These are phyloP conservation scores for Coriaria nepalensis DNA, from an alignment of 306 rosid species.

Conservation along the genomic window DNA sequence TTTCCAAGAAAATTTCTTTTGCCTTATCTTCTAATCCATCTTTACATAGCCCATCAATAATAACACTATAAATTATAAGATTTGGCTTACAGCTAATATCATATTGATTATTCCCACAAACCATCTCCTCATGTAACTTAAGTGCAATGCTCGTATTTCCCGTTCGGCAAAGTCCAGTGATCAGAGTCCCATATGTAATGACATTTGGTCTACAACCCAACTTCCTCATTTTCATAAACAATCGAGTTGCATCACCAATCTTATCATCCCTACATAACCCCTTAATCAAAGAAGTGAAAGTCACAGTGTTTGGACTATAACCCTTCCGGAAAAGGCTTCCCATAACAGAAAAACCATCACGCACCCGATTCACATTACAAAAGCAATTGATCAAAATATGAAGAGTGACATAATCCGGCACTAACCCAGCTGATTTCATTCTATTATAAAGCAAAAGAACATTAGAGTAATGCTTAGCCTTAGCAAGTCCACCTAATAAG, in stretches of 20 bases:
- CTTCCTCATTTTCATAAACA: conserved; percentile 22
- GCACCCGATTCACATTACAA: conserved; percentile 17
- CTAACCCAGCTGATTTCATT: conserved; percentile 14
- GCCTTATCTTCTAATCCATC: conserved; percentile 30
- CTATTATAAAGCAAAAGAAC: conserved; percentile 14
- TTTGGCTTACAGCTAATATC: conserved; percentile 20
- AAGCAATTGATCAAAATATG: conserved; percentile 30
- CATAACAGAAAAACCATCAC: conserved; percentile 21
- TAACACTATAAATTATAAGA: conserved; percentile 15
- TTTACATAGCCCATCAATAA: conserved; percentile 40
- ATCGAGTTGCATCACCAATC: conserved; percentile 17
- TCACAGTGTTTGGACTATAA: conserved; percentile 15
- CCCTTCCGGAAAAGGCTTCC: conserved; percentile 26
- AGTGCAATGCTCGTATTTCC: conserved; percentile 21
- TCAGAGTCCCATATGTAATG: conserved; percentile 22
- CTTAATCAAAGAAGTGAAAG: conserved; percentile 24
- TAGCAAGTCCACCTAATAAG: conserved; percentile 25
- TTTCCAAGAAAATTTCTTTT: conserved; percentile 25
- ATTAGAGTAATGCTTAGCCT: conserved; percentile 23
- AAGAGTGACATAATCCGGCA: conserved; percentile 13
- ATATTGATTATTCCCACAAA: conserved; percentile 10
- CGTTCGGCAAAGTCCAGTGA: conserved; percentile 32
- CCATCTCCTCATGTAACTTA: conserved; percentile 29
- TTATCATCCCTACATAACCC: conserved; percentile 34
- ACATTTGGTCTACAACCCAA: conserved; percentile 23